Evolutionary conservation across 495 filamentous ascomycete genomes (phyloP), one percentile per base, ranked within the genome.

Genomic region (Endocarpon pusillum): DNA sequence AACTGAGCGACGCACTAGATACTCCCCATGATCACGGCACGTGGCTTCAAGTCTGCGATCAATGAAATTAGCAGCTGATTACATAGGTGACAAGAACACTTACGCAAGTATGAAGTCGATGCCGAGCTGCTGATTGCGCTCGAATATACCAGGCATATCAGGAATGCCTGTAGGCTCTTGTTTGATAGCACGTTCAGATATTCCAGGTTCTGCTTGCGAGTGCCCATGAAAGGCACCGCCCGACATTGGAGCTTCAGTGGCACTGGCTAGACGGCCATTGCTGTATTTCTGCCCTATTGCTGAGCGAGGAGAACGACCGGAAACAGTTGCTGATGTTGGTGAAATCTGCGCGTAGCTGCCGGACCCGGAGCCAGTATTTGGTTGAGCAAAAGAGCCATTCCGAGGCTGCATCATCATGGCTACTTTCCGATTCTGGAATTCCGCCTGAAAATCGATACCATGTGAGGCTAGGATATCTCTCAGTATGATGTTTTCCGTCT

Each of bases 101-200:
- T 81, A 94, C 84, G 79, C 81, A 58, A 94, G 69, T 33, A 96
- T 85, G 64, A 96, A 94, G 52, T 96, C 86, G 52, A 96, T 78
- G 43, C 84, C 86, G 31, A 86, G 66, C 46, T 92, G 81, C 45
- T 57, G 59, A 16, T 64, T 54, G 8, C 78, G 75, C 55, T 89
- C 91, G 45, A 92, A 85, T 40, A 83, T 55, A 3, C 58, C 61
- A 19, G 47, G 48, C n/a, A n/a, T n/a, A n/a, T n/a, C n/a, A n/a
- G n/a, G n/a, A 14, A 5, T 31, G 5, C 5, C 12, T 7, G 7
- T 17, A 14, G 28, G 28, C 12, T 31, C 28, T 5, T 7, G 7
- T 5, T 31, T 31, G 7, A 31, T 14, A 14, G 28, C 5, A 7
- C 19, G 28, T 17, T 31, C 28, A 4, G 12, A 14, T n/a, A 31